Percentiles rank a stretch among this genome's conserved stretches.
Conservation (phyloP, 805 yeast species). For the Metschnikowia sp. region DNA sequence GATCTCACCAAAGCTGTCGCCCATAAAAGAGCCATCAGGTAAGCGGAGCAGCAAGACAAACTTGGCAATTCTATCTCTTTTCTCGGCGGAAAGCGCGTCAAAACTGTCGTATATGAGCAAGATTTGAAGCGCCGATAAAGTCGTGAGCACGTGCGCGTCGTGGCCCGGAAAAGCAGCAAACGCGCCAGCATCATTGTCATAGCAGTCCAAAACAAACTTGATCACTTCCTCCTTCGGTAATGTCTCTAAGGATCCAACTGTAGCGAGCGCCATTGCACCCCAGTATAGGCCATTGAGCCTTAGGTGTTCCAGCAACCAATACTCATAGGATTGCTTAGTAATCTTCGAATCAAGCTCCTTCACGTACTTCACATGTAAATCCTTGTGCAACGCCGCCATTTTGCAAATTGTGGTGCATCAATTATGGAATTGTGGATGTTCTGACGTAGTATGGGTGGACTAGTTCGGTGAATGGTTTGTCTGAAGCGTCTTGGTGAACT, state of each 20-base stretch:
- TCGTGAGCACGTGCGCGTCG: slow-evolving; percentile 82
- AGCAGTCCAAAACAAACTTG: slow-evolving; percentile 67
- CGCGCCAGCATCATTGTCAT: slow-evolving; percentile 60
- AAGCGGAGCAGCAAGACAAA: slow-evolving; percentile 45
- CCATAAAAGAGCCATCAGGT: slow-evolving; percentile 73
- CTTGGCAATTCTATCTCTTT: slow-evolving; percentile 25
- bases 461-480: too few species aligned
- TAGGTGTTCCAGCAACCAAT: slow-evolving; percentile 88
- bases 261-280: slow-evolving; percentile 79
- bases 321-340: slow-evolving; percentile 55
- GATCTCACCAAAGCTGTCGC: slow-evolving; percentile 88
- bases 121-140: slow-evolving; percentile 84
- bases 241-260: slow-evolving; percentile 50
- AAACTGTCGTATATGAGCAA: slow-evolving; percentile 57
- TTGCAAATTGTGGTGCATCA: too few species aligned
- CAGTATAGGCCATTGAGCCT: slow-evolving; percentile 91
- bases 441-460: too few species aligned
- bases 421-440: not conserved
- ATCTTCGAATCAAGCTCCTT: slow-evolving; percentile 33
- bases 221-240: slow-evolving; percentile 62
- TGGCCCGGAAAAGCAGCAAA: slow-evolving; percentile 89
- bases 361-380: slow-evolving; percentile 33
- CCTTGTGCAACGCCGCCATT: slow-evolving; percentile 6
- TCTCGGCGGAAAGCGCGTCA: slow-evolving; percentile 33
- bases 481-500: not conserved